Conservation (phyloP, 768 basidiomycete genomes). For the Lactarius vividus region DNA sequence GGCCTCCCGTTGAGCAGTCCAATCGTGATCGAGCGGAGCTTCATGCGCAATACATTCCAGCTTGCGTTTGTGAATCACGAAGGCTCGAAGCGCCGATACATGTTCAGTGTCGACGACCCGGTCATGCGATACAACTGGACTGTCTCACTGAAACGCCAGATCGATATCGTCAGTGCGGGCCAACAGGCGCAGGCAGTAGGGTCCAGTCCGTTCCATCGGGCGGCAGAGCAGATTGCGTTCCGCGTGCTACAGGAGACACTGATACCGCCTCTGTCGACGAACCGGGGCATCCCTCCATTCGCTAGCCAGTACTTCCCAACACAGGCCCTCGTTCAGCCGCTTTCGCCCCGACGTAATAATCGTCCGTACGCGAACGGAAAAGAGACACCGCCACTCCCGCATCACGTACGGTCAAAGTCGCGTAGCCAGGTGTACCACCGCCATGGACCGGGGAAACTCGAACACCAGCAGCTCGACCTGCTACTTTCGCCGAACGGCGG, state of each 20-base stretch:
- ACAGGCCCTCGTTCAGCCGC: slow-evolving; percentile 27
- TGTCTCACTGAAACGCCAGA: slow-evolving; percentile 62
- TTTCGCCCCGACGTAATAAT: slow-evolving; percentile 31
- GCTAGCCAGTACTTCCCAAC: slow-evolving; percentile 38
- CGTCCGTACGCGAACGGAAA: slow-evolving; percentile 19
- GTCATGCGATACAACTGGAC: slow-evolving; percentile 74
- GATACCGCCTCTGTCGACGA: slow-evolving; percentile 40
- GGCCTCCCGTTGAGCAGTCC: slow-evolving; percentile 77
- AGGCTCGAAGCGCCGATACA: slow-evolving; percentile 77
- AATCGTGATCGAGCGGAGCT: slow-evolving; percentile 82
- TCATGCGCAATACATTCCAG: slow-evolving; percentile 97
- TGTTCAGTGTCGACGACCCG: slow-evolving; percentile 89
- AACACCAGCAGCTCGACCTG: slow-evolving; percentile 48
- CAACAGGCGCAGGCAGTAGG: slow-evolving; percentile 31
- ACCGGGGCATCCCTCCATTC: slow-evolving; percentile 22
- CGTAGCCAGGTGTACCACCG: slow-evolving; percentile 67
- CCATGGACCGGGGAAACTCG: slow-evolving; percentile 61
- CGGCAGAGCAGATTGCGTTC: slow-evolving; percentile 75
- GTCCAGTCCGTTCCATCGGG: slow-evolving; percentile 50
- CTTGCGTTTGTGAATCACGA: slow-evolving; percentile 73
- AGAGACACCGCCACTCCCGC: slow-evolving; percentile 31
- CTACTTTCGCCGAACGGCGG: slow-evolving; percentile 15
- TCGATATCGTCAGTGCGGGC: slow-evolving; percentile 46
- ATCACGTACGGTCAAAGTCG: slow-evolving; percentile 66
- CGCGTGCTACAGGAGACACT: slow-evolving; percentile 83